A percentile compares a stretch with the other conserved stretches of the same genome.
Conservation (phyloP, 2,329 filamentous ascomycete species). For the Reticulascus tulasneorum region DNA sequence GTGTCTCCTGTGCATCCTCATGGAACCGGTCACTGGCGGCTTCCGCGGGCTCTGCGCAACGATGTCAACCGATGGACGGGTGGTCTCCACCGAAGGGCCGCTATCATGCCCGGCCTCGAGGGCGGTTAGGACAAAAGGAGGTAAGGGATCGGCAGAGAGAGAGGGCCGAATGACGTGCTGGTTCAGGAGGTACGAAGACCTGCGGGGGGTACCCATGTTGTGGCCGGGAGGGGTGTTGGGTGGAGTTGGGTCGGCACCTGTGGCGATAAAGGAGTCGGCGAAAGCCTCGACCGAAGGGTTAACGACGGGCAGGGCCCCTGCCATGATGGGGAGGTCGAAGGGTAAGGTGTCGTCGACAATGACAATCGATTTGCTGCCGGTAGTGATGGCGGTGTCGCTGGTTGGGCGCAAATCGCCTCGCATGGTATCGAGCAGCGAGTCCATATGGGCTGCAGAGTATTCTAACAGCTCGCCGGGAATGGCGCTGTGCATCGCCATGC, state of each 20-base stretch:
- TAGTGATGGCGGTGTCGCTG: conserved; percentile 61
- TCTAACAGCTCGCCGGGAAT: conserved; percentile 26
- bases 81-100: conserved; percentile 27
- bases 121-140: conserved; percentile 46
- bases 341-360: conserved; percentile 70
- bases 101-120: conserved; percentile 30
- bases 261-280: conserved; percentile 45
- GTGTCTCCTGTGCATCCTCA: conserved; percentile 36
- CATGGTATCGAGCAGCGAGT: conserved; percentile 33
- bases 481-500: conserved; percentile 7
- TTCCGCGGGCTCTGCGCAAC: conserved; percentile 16
- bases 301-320: conserved; percentile 39
- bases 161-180: conserved; percentile 37
- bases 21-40: conserved; percentile 1
- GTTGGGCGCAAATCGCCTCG: conserved; percentile 39
- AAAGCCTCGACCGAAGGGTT: conserved; percentile 50
- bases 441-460: conserved; percentile 41
- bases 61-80: conserved; percentile 26
- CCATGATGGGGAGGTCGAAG: conserved; percentile 47
- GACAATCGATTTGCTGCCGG: conserved; percentile 84
- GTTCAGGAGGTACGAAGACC: conserved; percentile 53
- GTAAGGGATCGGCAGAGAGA: conserved; percentile 34
- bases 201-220: conserved; percentile 41
- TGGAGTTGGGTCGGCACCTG: conserved; percentile 52
- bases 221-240: conserved; percentile 56